Percentiles rank a stretch among this genome's conserved stretches.
These are phyloP conservation scores for Lactarius hengduanensis DNA, from an alignment of 768 basidiomycete species.

Conservation along the genomic window DNA sequence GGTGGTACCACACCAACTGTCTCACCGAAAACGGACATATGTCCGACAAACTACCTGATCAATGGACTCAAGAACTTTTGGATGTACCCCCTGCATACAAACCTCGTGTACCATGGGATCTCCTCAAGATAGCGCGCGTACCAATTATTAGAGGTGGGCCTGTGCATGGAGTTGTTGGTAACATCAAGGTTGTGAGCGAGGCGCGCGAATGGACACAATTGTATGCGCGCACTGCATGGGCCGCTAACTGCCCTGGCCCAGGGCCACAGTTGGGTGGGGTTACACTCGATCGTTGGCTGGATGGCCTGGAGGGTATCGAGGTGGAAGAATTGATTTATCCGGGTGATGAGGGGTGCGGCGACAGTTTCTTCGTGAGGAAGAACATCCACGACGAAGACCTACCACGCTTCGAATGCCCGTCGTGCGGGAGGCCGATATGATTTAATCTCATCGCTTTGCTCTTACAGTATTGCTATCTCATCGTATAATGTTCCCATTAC, in stretches of 20 bases:
- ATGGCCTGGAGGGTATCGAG: slow-evolving; percentile 18
- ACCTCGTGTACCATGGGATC: slow-evolving; percentile 1
- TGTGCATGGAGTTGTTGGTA: slow-evolving; percentile 11
- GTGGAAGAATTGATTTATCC: slow-evolving; percentile 23
- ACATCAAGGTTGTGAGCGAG: slow-evolving; percentile 14
- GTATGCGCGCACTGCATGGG: neutral
- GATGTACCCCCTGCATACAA: neutral
- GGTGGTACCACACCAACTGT: slow-evolving; percentile 19
- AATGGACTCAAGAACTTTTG: neutral
- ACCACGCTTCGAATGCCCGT: slow-evolving; percentile 1
- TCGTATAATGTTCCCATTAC: too few relatives aligned
- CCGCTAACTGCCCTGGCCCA: neutral
- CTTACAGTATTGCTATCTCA: neutral
- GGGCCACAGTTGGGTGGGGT: neutral
- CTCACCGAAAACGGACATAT: neutral
- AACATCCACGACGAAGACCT: neutral
- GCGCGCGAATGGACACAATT: slow-evolving; percentile 17
- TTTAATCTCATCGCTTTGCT: neutral
- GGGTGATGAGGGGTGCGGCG: slow-evolving; percentile 8
- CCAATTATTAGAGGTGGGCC: slow-evolving; percentile 19
- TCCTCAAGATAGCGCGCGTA: slow-evolving; percentile 4
- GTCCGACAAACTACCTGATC: neutral
- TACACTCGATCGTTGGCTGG: slow-evolving; percentile 23
- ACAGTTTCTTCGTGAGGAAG: neutral
- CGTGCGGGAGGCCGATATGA: slow-evolving; percentile 9